Percentiles rank a stretch among this genome's conserved stretches.
These are phyloP conservation scores for Periconia sp. DNA, from an alignment of 2,329 filamentous ascomycete species.

Conservation along the genomic window DNA sequence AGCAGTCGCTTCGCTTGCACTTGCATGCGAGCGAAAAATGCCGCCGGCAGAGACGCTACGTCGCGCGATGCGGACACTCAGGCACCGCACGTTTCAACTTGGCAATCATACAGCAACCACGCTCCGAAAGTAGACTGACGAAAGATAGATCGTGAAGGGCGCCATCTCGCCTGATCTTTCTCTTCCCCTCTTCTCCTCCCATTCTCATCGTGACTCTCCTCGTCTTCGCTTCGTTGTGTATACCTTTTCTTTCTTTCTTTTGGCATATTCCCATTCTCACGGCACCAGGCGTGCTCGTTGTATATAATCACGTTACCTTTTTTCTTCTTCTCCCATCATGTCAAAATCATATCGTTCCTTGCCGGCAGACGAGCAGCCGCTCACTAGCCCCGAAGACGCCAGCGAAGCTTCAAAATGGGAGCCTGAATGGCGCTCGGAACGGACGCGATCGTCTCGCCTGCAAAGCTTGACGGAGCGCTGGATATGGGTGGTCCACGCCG, in stretches of 20 bases:
- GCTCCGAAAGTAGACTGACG: no score
- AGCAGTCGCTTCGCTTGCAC: no score
- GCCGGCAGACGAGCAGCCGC: slow-evolving; percentile 7
- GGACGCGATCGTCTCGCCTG: slow-evolving; percentile 2
- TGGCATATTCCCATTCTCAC: neutral
- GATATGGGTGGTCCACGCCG: slow-evolving; percentile 15
- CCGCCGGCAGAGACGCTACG: no score
- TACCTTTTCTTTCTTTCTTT: slow-evolving; percentile 4
- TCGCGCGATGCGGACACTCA: no score
- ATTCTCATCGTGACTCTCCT: no score
- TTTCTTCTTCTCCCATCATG: slow-evolving; percentile 9
- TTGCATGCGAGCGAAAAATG: no score
- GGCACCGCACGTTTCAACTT: no score
- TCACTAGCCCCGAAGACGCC: slow-evolving; percentile 12
- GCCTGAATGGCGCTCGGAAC: slow-evolving; percentile 3
- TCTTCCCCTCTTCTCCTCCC: no score
- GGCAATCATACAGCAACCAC: no score
- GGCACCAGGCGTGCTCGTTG: slow-evolving; percentile 17
- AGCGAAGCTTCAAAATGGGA: slow-evolving; percentile 2
- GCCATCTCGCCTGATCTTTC: no score
- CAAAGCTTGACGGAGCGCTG: slow-evolving; percentile 10
- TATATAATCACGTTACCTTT: slow-evolving; percentile 3
- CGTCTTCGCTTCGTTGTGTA: neutral
- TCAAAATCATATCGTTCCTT: slow-evolving; percentile 14
- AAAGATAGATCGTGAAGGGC: no score